Percentiles rank a stretch among this genome's conserved stretches.
Evolutionary conservation across 1,139 yeast genomes (phyloP).

Genomic region (Yamadazyma jaroonii): DNA sequence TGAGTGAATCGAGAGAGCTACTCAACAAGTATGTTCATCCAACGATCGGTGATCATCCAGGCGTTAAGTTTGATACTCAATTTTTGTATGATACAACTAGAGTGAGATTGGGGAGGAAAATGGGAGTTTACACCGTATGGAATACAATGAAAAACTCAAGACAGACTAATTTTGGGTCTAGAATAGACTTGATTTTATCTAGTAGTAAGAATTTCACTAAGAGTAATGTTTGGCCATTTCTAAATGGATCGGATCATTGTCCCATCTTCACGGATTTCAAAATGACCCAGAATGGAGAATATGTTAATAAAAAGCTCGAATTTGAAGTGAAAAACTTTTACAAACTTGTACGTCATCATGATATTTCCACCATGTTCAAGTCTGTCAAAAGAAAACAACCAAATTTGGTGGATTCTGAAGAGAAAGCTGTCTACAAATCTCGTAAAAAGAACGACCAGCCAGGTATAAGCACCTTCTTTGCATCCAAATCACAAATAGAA

Average conservation of each 20-base stretch:
- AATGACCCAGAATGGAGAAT: slow-evolving; percentile 5
- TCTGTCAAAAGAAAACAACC: slow-evolving; percentile 8
- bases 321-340: slow-evolving; percentile 60
- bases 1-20: slow-evolving; percentile 40
- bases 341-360: slow-evolving; percentile 47
- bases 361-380: slow-evolving; percentile 51
- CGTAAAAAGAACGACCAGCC: slow-evolving; percentile 15
- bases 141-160: slow-evolving; percentile 76
- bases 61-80: slow-evolving; percentile 12
- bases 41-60: slow-evolving; percentile 10
- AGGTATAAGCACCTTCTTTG: slow-evolving; percentile 17
- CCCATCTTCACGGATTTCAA: slow-evolving; percentile 75
- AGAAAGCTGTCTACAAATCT: slow-evolving; percentile 7
- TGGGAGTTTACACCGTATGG: slow-evolving; percentile 89
- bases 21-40: slow-evolving; percentile 37
- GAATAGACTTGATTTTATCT: slow-evolving; percentile 74
- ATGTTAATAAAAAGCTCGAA: slow-evolving; percentile 21
- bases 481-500: not conserved
- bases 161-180: slow-evolving; percentile 80
- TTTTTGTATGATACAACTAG: slow-evolving; percentile 68
- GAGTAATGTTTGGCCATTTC: slow-evolving; percentile 66
- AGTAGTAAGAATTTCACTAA: slow-evolving; percentile 32
- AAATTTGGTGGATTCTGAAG: not conserved
- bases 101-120: slow-evolving; percentile 49
- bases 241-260: slow-evolving; percentile 92